phyloP scores from a whole-genome alignment of 306 rosid species.

The Trifolium subterraneum region DNA sequence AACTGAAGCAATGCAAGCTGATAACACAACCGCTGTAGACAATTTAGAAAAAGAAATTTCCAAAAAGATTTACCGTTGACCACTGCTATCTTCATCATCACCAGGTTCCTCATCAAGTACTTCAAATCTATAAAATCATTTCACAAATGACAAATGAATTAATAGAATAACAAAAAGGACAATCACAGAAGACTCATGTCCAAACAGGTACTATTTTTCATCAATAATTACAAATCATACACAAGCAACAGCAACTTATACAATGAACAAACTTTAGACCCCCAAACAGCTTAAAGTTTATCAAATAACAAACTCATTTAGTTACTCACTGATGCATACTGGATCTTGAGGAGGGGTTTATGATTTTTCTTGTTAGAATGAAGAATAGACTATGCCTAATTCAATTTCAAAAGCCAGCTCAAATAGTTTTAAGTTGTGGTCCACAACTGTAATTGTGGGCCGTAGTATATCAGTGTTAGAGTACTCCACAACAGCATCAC shows the following conservation, averaged over 20 bases:
- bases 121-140: slow-evolving; percentile 72
- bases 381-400: neutral
- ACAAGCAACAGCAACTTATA: slow-evolving; percentile 3
- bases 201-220: neutral
- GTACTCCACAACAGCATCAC: neutral
- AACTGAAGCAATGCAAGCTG: slow-evolving; percentile 11
- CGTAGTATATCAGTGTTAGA: neutral
- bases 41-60: slow-evolving; percentile 19
- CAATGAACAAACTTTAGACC: slow-evolving; percentile 19
- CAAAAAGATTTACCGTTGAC: slow-evolving; percentile 64
- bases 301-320: slow-evolving; percentile 32
- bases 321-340: slow-evolving; percentile 15
- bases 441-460: neutral
- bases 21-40: neutral
- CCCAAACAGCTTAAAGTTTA: slow-evolving; percentile 21
- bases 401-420: neutral
- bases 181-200: slow-evolving; percentile 11
- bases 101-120: slow-evolving; percentile 98
- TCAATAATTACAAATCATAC: slow-evolving; percentile 17
- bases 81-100: slow-evolving; percentile 88
- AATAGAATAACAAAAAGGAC: slow-evolving; percentile 29
- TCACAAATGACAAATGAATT: slow-evolving; percentile 15
- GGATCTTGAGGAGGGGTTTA: neutral
- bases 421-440: neutral
- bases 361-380: neutral